Percentiles rank a stretch among this genome's conserved stretches.
Evolutionary conservation across 164 flowering plant species (phyloP).

Genomic region (Nymphaea colorata): DNA sequence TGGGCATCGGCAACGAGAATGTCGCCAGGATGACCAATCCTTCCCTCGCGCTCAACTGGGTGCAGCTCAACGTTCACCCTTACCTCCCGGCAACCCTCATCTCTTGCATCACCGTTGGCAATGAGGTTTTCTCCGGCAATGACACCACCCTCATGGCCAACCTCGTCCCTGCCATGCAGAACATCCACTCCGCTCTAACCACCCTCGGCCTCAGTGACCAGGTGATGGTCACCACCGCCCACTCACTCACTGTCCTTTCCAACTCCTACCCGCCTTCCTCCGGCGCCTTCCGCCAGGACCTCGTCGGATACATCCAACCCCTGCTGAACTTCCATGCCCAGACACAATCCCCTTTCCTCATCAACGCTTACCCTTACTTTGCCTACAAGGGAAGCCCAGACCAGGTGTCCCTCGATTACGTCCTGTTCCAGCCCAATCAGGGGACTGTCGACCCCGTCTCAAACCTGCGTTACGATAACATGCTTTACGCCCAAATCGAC

Average conservation of each 20-base stretch:
- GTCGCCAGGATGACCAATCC: slow-evolving; percentile 41
- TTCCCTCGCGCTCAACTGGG: slow-evolving; percentile 46
- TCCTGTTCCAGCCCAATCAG: slow-evolving; percentile 53
- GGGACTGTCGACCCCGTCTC: slow-evolving; percentile 47
- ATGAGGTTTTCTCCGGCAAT: slow-evolving; percentile 41
- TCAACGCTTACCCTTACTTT: slow-evolving; percentile 86
- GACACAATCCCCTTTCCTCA: slow-evolving; percentile 60
- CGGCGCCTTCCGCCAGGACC: slow-evolving; percentile 43
- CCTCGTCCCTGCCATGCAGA: slow-evolving; percentile 75
- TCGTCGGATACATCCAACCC: slow-evolving; percentile 41
- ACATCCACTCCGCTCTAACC: slow-evolving; percentile 37
- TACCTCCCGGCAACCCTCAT: slow-evolving; percentile 41
- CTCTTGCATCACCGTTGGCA: slow-evolving; percentile 60
- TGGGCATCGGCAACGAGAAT: slow-evolving; percentile 46
- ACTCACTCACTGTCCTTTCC: slow-evolving; percentile 43
- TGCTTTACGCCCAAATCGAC: slow-evolving; percentile 92
- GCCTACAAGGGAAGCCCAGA: slow-evolving; percentile 63
- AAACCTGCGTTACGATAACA: slow-evolving; percentile 66
- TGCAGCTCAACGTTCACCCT: slow-evolving; percentile 39
- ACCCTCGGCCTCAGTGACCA: slow-evolving; percentile 39
- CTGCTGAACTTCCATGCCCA: slow-evolving; percentile 54
- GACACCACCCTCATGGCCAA: slow-evolving; percentile 21
- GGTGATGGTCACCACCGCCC: slow-evolving; percentile 66
- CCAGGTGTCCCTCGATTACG: slow-evolving; percentile 42
- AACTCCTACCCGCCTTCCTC: slow-evolving; percentile 80